A percentile compares a stretch with the other conserved stretches of the same genome.
Conservation (phyloP, 2,329 filamentous ascomycete genomes). For the Amesomyces nigricolor region DNA sequence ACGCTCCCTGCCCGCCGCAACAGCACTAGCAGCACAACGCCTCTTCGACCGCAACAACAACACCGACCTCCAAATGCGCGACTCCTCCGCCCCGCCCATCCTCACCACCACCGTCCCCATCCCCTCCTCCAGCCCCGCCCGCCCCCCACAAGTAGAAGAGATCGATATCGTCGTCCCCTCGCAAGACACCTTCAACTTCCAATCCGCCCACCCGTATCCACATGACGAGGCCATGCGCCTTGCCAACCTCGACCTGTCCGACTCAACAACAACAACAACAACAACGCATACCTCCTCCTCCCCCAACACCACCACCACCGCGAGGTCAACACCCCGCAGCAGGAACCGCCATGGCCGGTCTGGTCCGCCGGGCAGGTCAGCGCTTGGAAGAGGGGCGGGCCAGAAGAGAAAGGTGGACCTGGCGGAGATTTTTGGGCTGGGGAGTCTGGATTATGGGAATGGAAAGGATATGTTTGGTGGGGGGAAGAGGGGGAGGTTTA, state of each 20-base stretch:
- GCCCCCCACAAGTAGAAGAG: constrained; percentile 18
- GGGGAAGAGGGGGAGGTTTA: constrained; percentile 48
- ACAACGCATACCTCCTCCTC: constrained; percentile 28
- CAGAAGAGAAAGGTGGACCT: constrained; percentile 69
- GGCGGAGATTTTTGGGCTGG: constrained; percentile 69
- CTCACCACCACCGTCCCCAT: constrained; percentile 17
- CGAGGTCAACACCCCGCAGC: constrained; percentile 26
- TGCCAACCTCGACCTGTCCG: constrained; percentile 55
- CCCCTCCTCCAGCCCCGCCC: constrained; percentile 19
- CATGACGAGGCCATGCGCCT: constrained; percentile 54
- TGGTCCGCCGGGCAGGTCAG: no score
- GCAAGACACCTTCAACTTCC: constrained; percentile 63
- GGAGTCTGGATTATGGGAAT: constrained; percentile 51
- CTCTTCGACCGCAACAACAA: constrained; percentile 28
- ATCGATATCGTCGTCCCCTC: constrained; percentile 46
- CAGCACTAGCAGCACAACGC: constrained; percentile 29
- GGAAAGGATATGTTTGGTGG: constrained; percentile 52
- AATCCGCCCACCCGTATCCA: constrained; percentile 57
- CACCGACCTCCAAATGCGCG: constrained; percentile 34
- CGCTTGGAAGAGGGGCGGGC: constrained; percentile 58
- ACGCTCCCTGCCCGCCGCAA: constrained; percentile 38
- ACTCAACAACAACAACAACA: constrained; percentile 37
- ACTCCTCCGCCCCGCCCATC: constrained; percentile 32
- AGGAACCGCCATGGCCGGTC: constrained; percentile 21
- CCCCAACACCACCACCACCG: neutral